phyloP scores from a whole-genome alignment of 2,329 filamentous ascomycete genomes.

The Colletotrichum costaricense region DNA sequence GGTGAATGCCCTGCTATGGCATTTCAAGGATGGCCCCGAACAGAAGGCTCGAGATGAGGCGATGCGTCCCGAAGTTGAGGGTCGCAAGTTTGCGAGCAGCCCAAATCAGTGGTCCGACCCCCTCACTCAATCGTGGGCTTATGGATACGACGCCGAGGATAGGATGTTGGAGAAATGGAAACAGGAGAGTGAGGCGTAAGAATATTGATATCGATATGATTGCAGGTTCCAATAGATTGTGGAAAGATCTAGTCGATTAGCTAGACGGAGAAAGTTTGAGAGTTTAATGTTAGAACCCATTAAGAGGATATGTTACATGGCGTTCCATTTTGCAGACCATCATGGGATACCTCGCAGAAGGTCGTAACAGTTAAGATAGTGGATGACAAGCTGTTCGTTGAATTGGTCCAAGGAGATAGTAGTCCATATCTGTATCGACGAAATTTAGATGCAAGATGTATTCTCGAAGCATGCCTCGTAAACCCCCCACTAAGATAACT shows the following conservation, averaged over 20 bases:
- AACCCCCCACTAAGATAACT: too few relatives aligned
- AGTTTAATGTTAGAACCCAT: neutral
- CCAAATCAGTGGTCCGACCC: slow-evolving; percentile 62
- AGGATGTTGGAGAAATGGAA: slow-evolving; percentile 47
- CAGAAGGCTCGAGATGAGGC: slow-evolving; percentile 54
- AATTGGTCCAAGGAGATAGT: too few relatives aligned
- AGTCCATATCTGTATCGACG: too few relatives aligned
- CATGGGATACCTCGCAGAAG: too few relatives aligned
- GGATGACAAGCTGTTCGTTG: too few relatives aligned
- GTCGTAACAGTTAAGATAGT: too few relatives aligned
- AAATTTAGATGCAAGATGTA: too few relatives aligned
- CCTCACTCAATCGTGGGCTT: slow-evolving; percentile 57
- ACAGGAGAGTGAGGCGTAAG: neutral
- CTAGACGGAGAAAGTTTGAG: neutral
- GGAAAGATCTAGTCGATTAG: neutral
- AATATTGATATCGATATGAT: neutral
- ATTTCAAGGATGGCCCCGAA: slow-evolving; percentile 54
- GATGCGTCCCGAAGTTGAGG: slow-evolving; percentile 53
- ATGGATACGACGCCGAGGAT: slow-evolving; percentile 58
- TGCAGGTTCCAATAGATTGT: neutral
- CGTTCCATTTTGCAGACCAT: neutral
- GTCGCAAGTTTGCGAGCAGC: slow-evolving; percentile 49
- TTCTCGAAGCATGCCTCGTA: too few relatives aligned
- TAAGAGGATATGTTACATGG: too few relatives aligned
- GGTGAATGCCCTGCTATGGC: slow-evolving; percentile 60